Evolutionary conservation across 1,284 basidiomycete species (phyloP).

Genomic region (Austroboletus rostrupii): DNA sequence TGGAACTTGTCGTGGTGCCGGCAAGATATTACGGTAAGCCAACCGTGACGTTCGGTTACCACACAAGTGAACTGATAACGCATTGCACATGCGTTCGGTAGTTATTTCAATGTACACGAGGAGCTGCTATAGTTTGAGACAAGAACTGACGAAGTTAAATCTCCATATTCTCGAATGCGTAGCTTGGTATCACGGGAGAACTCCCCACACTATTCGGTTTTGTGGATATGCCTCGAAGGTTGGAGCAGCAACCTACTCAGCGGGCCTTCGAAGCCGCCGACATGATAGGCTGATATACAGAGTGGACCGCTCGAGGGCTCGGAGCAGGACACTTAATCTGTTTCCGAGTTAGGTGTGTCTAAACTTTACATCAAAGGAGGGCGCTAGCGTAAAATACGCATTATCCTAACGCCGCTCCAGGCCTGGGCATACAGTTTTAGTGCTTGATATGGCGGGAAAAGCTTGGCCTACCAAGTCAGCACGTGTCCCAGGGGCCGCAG

Average conservation of each 20-base stretch:
- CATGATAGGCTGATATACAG: background rate
- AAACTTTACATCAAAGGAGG: background rate
- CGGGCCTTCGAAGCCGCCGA: background rate
- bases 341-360: too few species aligned
- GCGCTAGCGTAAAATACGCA: background rate
- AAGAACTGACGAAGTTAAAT: too few species aligned
- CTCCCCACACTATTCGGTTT: too few species aligned
- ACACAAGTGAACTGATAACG: background rate
- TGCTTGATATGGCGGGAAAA: background rate
- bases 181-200: too few species aligned
- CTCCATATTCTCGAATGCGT: too few species aligned
- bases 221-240: background rate
- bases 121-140: constrained; percentile 49
- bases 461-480: background rate
- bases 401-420: background rate
- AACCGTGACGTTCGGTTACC: background rate
- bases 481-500: background rate
- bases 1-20: constrained; percentile 57
- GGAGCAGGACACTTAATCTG: background rate
- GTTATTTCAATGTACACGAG: constrained; percentile 83
- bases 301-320: background rate
- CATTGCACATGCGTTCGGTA: constrained; percentile 18
- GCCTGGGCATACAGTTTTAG: background rate
- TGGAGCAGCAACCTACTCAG: background rate
- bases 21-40: constrained; percentile 59